Evolutionary conservation across 441 rosid genomes (phyloP).

Genomic region (Oxalis stricta): DNA sequence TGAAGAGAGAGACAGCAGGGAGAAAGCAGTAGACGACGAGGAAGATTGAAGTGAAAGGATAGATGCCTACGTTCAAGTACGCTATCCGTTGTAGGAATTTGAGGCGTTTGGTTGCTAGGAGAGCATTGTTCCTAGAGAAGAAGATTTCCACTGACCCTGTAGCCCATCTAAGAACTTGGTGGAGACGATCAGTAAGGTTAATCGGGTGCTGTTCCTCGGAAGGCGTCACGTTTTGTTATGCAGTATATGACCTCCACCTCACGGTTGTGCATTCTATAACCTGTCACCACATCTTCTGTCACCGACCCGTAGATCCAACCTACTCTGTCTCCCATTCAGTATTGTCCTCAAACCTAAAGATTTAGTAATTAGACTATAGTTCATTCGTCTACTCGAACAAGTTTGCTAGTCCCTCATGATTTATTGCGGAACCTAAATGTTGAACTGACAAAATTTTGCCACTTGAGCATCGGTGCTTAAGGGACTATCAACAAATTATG

Average conservation of each 20-base stretch:
- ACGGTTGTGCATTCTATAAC: slow-evolving; percentile 90
- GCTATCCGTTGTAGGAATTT: slow-evolving; percentile 80
- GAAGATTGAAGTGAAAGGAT: slow-evolving; percentile 83
- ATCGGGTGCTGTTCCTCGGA: slow-evolving; percentile 86
- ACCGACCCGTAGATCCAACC: slow-evolving; percentile 97
- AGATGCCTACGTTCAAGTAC: slow-evolving; percentile 72
- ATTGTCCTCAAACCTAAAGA: slow-evolving; percentile 90
- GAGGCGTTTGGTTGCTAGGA: slow-evolving; percentile 51
- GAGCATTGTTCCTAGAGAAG: slow-evolving; percentile 69
- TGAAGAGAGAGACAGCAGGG: slow-evolving; percentile 68
- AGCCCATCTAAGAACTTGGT: slow-evolving; percentile 88
- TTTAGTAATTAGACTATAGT: too few relatives aligned
- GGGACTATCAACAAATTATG: too few relatives aligned
- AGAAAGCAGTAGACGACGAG: slow-evolving; percentile 66
- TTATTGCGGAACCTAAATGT: too few relatives aligned
- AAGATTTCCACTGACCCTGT: slow-evolving; percentile 88
- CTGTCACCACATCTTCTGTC: slow-evolving; percentile 94
- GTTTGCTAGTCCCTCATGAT: too few relatives aligned
- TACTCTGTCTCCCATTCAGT: slow-evolving; percentile 74
- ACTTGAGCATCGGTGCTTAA: too few relatives aligned
- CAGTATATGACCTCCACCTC: slow-evolving; percentile 88
- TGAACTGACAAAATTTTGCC: too few relatives aligned
- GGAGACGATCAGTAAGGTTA: slow-evolving; percentile 83
- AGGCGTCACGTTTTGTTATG: slow-evolving; percentile 75
- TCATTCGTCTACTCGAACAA: too few relatives aligned